Evolutionary conservation across 352 stramenopile species (phyloP).

Genomic region (Saprolegnia diclina): DNA sequence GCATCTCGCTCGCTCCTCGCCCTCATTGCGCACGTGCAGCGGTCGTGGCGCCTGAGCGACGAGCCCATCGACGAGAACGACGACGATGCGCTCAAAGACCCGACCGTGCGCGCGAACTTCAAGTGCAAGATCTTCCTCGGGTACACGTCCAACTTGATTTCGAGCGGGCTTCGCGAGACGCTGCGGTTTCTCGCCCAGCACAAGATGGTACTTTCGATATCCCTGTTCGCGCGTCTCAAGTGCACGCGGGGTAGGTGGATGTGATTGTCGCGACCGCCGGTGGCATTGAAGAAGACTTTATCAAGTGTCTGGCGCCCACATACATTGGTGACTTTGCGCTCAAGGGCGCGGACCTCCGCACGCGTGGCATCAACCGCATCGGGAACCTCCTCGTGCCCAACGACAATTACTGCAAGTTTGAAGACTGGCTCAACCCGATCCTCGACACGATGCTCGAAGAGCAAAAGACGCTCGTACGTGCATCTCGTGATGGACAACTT

Average conservation of each 20-base stretch:
- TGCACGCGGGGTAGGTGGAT: conserved; percentile 66
- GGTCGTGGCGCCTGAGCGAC: conserved; percentile 95
- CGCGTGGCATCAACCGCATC: conserved; percentile 98
- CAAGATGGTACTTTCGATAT: conserved; percentile 72
- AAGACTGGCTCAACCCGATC: conserved; percentile 95
- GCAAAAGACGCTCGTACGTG: conserved; percentile 78
- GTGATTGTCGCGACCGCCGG: conserved; percentile 92
- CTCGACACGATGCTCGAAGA: conserved; percentile 97
- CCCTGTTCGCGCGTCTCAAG: neutral
- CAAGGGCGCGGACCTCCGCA: conserved; percentile 87
- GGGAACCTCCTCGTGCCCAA: conserved; percentile 99
- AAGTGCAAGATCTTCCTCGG: conserved; percentile 99
- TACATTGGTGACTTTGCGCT: conserved; percentile 98
- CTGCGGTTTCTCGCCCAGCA: conserved; percentile 97
- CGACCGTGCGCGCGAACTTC: conserved; percentile 63
- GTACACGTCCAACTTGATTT: conserved; percentile 99
- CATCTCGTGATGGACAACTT: neutral
- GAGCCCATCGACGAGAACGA: conserved; percentile 88
- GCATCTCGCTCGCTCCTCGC: neutral
- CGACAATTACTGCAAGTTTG: conserved; percentile 99
- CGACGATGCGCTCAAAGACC: conserved; percentile 84
- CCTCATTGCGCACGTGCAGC: conserved; percentile 32
- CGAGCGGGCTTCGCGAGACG: conserved; percentile 95
- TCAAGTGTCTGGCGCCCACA: conserved; percentile 98
- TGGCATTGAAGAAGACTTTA: conserved; percentile 97